Percentiles rank a stretch among this genome's conserved stretches.
These are phyloP conservation scores for Rhizophora apiculata DNA, from an alignment of 345 rosid genomes.

Conservation along the genomic window DNA sequence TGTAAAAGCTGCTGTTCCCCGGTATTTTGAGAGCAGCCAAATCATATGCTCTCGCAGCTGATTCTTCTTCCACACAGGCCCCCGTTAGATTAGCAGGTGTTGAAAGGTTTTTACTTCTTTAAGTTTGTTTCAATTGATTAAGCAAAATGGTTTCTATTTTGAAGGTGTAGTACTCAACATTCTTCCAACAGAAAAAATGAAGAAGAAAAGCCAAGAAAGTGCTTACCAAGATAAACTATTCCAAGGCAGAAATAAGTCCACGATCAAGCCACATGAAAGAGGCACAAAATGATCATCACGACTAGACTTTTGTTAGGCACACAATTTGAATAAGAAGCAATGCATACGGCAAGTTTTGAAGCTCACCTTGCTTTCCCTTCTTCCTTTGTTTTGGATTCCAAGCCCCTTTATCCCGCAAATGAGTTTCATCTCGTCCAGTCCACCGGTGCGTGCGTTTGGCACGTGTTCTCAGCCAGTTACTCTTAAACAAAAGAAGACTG, in stretches of 20 bases:
- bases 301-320: background rate
- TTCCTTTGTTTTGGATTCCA: slow-evolving; percentile 46
- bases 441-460: slow-evolving; percentile 31
- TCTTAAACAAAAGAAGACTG: background rate
- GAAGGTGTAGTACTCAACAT: no score
- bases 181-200: no score
- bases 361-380: slow-evolving; percentile 42
- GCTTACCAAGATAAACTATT: slow-evolving; percentile 40
- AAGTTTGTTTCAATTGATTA: background rate
- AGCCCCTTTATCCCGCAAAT: slow-evolving; percentile 46
- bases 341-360: background rate
- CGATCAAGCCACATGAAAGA: background rate
- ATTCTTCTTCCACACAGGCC: slow-evolving; percentile 45
- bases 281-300: background rate
- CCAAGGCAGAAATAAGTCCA: slow-evolving; percentile 9
- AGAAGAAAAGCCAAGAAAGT: background rate
- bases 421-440: slow-evolving; percentile 48
- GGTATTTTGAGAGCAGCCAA: slow-evolving; percentile 41
- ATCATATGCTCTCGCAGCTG: slow-evolving; percentile 46
- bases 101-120: background rate
- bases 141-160: background rate
- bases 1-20: slow-evolving; percentile 37
- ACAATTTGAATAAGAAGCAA: background rate
- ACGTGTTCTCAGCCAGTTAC: background rate
- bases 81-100: slow-evolving; percentile 12